Base-by-base conservation (phyloP, 768 basidiomycete genomes). In the Tricholoma hemisulphureum region DNA sequence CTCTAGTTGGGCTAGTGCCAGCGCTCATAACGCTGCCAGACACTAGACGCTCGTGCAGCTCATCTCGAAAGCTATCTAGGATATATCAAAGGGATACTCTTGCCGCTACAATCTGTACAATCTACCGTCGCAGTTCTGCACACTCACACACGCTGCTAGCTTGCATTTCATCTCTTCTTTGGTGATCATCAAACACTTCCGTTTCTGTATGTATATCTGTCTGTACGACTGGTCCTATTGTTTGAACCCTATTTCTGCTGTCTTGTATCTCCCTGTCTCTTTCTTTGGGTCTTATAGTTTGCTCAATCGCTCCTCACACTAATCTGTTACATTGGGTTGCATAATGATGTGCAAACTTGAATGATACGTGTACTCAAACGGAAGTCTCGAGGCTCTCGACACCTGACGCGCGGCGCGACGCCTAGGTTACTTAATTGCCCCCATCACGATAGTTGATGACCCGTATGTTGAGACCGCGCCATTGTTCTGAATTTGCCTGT, bases 1-100 rank as follows among this genome's bases (percentile, higher is more conserved):
- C 13, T 64, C 61, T 11, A 67, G 66, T 45, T 67, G 66, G 66
- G 59, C 58, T 24, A 66, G 66, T 51, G 66, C 53, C 13, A 55
- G 61, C 13, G 49, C 52, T 26, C 62, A 23, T 29, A 28, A 57
- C 34, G 57, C n/a, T n/a, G n/a, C n/a, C n/a, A n/a, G 55, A 29
- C 61, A 49, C 35, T 64, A 29, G 55, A 29, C n/a, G 18, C 14
- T 16, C 43, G 11, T 45, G 21, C 43, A n/a, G 11, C 43, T 18
- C 14, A 13, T 11, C 24, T 45, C n/a, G 43, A 1, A 21, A 23
- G 8, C 13, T 43, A 21, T 45, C 43, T 45, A 13, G 21, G 10
- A 37, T 37, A 8, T 32, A 14, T 14, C 5, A 45, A 1, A 3
- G 13, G 11, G 21, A 10, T 3, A 3, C 13, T 43, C 41, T 23